Percentiles rank a stretch among this genome's conserved stretches.
Evolutionary conservation across 1,139 yeast genomes (phyloP).

Genomic region (Lodderomyces margitis): DNA sequence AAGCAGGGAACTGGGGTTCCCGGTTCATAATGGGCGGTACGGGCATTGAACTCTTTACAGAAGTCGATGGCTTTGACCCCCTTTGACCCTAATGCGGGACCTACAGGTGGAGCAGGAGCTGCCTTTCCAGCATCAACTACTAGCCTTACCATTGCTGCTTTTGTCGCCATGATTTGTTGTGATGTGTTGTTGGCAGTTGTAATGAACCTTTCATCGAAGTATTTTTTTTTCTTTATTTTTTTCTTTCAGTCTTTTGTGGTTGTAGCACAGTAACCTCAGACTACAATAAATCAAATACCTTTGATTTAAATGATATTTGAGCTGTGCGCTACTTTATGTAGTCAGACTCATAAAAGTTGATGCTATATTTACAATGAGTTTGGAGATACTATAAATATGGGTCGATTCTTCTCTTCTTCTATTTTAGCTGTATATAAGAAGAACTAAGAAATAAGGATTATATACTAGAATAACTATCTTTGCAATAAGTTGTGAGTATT

Average conservation of each 20-base stretch:
- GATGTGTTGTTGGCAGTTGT: constrained; percentile 5
- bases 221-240: constrained; percentile 1
- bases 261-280: neutral
- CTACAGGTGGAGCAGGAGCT: constrained; percentile 98
- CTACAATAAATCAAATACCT: neutral
- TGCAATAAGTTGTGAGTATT: too few species aligned
- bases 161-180: constrained; percentile 29
- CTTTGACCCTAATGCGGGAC: constrained; percentile 97
- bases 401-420: too few species aligned
- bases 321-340: too few species aligned
- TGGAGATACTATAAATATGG: too few species aligned
- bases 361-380: too few species aligned
- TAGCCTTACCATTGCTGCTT: constrained; percentile 72
- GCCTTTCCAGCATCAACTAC: constrained; percentile 99
- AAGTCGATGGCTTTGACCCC: constrained; percentile 99
- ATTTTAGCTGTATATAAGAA: too few species aligned
- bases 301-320: too few species aligned
- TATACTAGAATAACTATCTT: too few species aligned
- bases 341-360: too few species aligned
- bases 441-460: too few species aligned
- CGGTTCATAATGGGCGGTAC: constrained; percentile 82
- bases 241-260: too few species aligned
- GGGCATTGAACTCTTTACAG: constrained; percentile 96
- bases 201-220: neutral
- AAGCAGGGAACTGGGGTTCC: constrained; percentile 90